Percentiles rank a stretch among this genome's conserved stretches.
These are phyloP conservation scores for Penicillium silybi DNA, from an alignment of 495 filamentous ascomycete genomes.

Conservation along the genomic window DNA sequence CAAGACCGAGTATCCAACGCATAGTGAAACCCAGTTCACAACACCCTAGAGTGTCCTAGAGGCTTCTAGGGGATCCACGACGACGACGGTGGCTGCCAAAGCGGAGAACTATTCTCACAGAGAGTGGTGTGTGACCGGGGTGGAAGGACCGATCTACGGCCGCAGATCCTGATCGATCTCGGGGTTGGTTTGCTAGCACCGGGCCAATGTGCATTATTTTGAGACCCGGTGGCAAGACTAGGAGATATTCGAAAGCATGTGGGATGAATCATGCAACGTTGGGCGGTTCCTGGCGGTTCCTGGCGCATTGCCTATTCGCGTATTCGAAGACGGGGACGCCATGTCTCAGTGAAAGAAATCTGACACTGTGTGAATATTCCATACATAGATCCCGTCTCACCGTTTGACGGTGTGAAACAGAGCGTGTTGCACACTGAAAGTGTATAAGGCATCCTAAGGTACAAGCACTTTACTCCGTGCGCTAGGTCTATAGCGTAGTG, in stretches of 20 bases:
- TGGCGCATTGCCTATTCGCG: too few relatives aligned
- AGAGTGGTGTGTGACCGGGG: neutral
- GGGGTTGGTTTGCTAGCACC: conserved; percentile 10
- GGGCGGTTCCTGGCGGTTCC: neutral
- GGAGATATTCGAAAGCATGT: neutral
- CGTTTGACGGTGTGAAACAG: neutral
- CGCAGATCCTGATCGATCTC: conserved; percentile 15
- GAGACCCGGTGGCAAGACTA: conserved; percentile 4
- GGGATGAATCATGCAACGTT: neutral
- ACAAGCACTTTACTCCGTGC: too few relatives aligned
- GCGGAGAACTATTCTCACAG: neutral
- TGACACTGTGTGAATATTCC: neutral
- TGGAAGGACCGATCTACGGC: neutral
- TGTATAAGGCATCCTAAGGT: neutral
- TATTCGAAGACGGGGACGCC: neutral
- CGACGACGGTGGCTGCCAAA: neutral
- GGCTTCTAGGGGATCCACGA: neutral
- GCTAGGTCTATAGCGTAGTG: too few relatives aligned
- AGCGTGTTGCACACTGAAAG: neutral
- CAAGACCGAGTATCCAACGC: too few relatives aligned
- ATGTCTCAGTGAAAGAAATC: neutral
- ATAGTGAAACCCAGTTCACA: too few relatives aligned
- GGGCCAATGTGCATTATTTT: conserved; percentile 2
- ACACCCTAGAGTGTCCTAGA: too few relatives aligned
- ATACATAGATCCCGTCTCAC: neutral